Evolutionary conservation across 257 asterid genomes (phyloP), one percentile per base, ranked within the genome.

Genomic region (Jasminum sambac): DNA sequence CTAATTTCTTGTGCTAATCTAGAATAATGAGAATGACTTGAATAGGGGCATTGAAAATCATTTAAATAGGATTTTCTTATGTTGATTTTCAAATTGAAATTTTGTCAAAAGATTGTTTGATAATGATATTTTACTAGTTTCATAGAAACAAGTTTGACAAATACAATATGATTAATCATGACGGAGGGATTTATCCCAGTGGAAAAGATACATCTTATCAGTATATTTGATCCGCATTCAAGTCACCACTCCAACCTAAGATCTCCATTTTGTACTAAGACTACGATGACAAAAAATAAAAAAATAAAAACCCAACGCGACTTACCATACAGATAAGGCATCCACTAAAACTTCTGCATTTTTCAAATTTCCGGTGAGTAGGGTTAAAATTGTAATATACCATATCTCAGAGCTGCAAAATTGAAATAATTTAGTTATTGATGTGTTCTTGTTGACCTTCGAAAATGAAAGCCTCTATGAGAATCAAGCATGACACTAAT

Each of bases 261-360:
- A n/a, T n/a, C n/a, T n/a, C n/a, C n/a, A n/a, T n/a, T n/a, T n/a
- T n/a, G n/a, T n/a, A n/a, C n/a, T n/a, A n/a, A n/a, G n/a, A n/a
- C n/a, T n/a, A n/a, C n/a, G n/a, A n/a, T n/a, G n/a, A n/a, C n/a
- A n/a, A n/a, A n/a, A n/a, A 4, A 30, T 30, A 30, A 30, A 30
- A 30, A 30, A 30, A 30, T 1, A 30, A 30, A 30, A 1, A 30
- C 36, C 36, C 36, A 30, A 30, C 4, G 36, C 13, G 25, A 58
- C 85, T 83, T 24, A 83, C 91, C 91, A 86, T 68, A 81, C 80
- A 17, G 91, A 81, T 44, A 81, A 67, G 19, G 88, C 91, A 79
- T 82, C 88, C 1, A 86, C 77, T 0, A 88, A 77, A 66, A 86
- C 68, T 61, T 83, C 91, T 40, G 88, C 88, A 74, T 86, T 79